phyloP scores from a whole-genome alignment of 1,284 basidiomycete genomes.

The Puccinia sorghi region DNA sequence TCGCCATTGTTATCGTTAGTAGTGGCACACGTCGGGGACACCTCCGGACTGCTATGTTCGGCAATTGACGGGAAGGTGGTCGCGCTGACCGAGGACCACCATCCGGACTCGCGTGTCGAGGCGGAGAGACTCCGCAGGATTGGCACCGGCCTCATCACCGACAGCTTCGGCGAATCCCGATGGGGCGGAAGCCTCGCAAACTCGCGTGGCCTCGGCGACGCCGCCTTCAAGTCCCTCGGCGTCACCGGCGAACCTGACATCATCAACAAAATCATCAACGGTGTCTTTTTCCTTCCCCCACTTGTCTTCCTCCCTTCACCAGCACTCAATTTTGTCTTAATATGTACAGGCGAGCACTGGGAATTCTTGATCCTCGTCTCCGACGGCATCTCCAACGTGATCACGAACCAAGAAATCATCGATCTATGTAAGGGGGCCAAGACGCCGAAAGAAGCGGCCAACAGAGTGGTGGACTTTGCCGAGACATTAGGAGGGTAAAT shows the following conservation, averaged over 20 bases:
- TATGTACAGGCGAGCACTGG: conserved; percentile 50
- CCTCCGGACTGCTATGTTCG: conserved; percentile 78
- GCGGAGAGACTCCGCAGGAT: conserved; percentile 78
- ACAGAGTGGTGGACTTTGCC: conserved; percentile 79
- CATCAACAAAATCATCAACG: conserved; percentile 73
- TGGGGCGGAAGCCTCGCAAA: conserved; percentile 97
- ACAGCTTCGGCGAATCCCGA: conserved; percentile 84
- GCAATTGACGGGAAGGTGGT: conserved; percentile 70
- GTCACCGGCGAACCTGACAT: conserved; percentile 95
- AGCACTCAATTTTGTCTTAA: background rate
- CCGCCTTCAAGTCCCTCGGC: conserved; percentile 82
- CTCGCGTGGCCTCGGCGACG: conserved; percentile 89
- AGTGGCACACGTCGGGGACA: conserved; percentile 86
- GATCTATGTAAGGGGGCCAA: conserved; percentile 76
- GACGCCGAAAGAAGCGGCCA: conserved; percentile 77
- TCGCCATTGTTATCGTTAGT: conserved; percentile 62
- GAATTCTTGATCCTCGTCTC: conserved; percentile 56
- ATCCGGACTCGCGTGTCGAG: conserved; percentile 84
- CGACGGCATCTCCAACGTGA: conserved; percentile 84
- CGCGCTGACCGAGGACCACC: conserved; percentile 86
- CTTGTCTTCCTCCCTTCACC: background rate
- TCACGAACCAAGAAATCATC: conserved; percentile 91
- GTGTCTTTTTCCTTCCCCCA: conserved; percentile 59
- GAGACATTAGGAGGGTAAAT: conserved; percentile 70
- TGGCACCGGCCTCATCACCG: conserved; percentile 81